phyloP scores from a whole-genome alignment of 148 eudicot genomes.

The Camellia lanceoleosa region DNA sequence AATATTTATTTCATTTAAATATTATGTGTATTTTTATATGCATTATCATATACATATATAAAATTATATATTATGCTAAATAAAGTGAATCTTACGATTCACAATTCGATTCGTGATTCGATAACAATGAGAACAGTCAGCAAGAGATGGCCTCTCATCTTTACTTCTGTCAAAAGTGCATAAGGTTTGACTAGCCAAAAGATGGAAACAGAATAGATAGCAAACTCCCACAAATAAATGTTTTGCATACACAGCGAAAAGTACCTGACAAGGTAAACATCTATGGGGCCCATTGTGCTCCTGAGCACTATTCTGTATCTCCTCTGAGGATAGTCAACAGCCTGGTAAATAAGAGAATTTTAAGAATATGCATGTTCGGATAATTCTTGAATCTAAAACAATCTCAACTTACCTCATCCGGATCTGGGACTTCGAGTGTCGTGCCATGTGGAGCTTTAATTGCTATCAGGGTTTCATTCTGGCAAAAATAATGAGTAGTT shows the following conservation, averaged over 20 bases:
- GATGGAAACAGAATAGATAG: not conserved
- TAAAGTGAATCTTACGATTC: too few relatives aligned
- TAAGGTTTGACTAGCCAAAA: not conserved
- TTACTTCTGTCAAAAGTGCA: not conserved
- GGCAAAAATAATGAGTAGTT: constrained; percentile 22
- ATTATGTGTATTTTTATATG: too few relatives aligned
- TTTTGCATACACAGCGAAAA: constrained; percentile 1
- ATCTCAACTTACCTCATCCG: constrained; percentile 57
- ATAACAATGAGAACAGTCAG: too few relatives aligned
- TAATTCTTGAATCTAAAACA: not conserved
- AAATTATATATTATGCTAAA: too few relatives aligned
- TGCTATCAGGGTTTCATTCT: constrained; percentile 80
- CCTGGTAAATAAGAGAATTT: constrained; percentile 41
- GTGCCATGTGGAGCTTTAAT: constrained; percentile 82
- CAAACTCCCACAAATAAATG: not conserved
- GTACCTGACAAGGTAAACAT: constrained; percentile 95
- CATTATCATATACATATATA: too few relatives aligned
- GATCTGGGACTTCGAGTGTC: constrained; percentile 75
- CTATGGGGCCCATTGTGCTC: constrained; percentile 97
- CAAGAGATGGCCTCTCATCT: not conserved
- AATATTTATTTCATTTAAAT: too few relatives aligned
- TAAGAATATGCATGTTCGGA: constrained; percentile 1
- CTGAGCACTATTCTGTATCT: constrained; percentile 86
- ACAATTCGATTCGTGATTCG: too few relatives aligned
- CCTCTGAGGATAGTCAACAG: constrained; percentile 84